These are phyloP conservation scores for Fusarium beomiforme DNA, from an alignment of 2,329 filamentous ascomycete genomes.

Conservation along the genomic window DNA sequence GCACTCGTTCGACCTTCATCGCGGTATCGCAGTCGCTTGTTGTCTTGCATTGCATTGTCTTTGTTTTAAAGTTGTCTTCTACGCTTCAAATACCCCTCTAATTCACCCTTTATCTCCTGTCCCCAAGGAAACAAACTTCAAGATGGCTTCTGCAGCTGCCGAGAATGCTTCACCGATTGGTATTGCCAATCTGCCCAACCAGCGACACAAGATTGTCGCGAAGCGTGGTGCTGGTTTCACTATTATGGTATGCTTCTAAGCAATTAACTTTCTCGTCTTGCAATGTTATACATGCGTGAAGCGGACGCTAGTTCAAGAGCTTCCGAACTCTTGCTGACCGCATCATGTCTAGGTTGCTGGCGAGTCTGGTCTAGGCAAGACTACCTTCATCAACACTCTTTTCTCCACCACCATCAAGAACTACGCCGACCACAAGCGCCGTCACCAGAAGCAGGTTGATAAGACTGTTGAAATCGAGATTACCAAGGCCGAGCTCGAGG, in stretches of 20 bases:
- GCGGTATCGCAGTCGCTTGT: slow-evolving; percentile 39
- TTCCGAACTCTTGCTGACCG: slow-evolving; percentile 19
- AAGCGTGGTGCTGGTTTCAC: slow-evolving; percentile 97
- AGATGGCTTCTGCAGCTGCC: slow-evolving; percentile 66
- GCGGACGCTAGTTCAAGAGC: background rate
- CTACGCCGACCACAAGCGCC: slow-evolving; percentile 99
- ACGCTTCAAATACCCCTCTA: slow-evolving; percentile 9
- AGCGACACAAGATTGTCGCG: slow-evolving; percentile 79
- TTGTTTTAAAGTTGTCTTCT: slow-evolving; percentile 31
- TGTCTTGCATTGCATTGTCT: slow-evolving; percentile 30
- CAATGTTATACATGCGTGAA: background rate
- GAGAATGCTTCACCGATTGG: slow-evolving; percentile 75
- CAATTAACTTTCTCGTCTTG: background rate
- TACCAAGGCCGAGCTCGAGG: slow-evolving; percentile 98
- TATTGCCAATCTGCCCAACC: slow-evolving; percentile 79
- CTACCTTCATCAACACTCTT: slow-evolving; percentile 99
- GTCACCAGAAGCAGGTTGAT: slow-evolving; percentile 99
- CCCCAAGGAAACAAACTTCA: slow-evolving; percentile 26
- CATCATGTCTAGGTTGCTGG: slow-evolving; percentile 79
- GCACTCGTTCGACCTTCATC: slow-evolving; percentile 44
- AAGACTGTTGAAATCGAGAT: slow-evolving; percentile 99
- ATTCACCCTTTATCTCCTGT: slow-evolving; percentile 13
- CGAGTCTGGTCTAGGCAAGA: slow-evolving; percentile 98
- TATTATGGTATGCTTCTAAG: slow-evolving; percentile 80
- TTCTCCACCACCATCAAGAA: slow-evolving; percentile 99